A percentile compares a stretch with the other conserved stretches of the same genome.
phyloP scores from a whole-genome alignment of 75 land plant species.

The Cupressus sempervirens region DNA sequence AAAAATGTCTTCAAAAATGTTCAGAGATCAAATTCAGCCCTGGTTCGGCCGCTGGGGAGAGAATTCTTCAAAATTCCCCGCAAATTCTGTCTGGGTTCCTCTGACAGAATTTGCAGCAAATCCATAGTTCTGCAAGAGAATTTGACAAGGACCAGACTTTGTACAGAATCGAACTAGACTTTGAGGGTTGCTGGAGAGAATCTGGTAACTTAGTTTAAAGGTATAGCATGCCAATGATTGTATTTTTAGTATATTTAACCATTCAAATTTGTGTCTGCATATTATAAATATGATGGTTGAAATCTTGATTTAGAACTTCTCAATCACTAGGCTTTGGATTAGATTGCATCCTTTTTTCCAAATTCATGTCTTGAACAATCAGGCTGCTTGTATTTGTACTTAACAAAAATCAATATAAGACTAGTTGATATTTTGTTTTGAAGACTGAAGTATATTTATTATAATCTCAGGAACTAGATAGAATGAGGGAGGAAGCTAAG shows the following conservation, averaged over 20 bases:
- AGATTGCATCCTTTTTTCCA: background rate
- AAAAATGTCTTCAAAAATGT: too few relatives aligned
- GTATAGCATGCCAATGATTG: too few relatives aligned
- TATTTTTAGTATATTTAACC: background rate
- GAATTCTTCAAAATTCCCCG: too few relatives aligned
- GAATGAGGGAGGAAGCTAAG: constrained; percentile 90
- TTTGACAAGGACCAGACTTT: too few relatives aligned
- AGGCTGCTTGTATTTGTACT: background rate
- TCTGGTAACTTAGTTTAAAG: too few relatives aligned
- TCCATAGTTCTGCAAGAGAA: too few relatives aligned
- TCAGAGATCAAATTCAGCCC: too few relatives aligned
- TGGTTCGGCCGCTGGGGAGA: too few relatives aligned
- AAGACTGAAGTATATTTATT: background rate
- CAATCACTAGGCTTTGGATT: background rate
- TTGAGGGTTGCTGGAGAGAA: too few relatives aligned
- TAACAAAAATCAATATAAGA: background rate
- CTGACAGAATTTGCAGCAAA: too few relatives aligned
- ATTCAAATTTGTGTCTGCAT: background rate
- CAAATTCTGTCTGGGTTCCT: too few relatives aligned
- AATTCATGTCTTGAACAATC: background rate
- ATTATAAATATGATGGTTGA: background rate
- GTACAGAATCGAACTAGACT: too few relatives aligned
- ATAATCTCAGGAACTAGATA: constrained; percentile 69
- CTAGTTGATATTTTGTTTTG: background rate
- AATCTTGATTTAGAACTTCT: background rate